These are phyloP conservation scores for Croton laevigatus DNA, from an alignment of 441 rosid species.

Conservation along the genomic window DNA sequence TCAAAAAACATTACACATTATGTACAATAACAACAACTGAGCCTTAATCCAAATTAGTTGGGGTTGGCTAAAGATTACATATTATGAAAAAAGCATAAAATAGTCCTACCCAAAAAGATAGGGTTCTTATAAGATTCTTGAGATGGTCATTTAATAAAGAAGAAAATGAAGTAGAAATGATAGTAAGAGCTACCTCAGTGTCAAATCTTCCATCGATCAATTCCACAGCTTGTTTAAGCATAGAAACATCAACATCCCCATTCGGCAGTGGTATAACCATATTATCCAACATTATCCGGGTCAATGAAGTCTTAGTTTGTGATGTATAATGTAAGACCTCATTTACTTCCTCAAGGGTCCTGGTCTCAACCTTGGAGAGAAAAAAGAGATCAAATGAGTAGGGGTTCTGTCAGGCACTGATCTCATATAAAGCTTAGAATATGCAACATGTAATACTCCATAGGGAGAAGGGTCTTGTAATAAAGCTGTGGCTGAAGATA, in stretches of 20 bases:
- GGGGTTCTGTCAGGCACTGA: not conserved
- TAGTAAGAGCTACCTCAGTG: conserved; percentile 56
- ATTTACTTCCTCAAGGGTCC: conserved; percentile 77
- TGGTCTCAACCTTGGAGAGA: conserved; percentile 71
- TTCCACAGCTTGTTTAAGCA: conserved; percentile 78
- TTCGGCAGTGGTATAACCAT: conserved; percentile 84
- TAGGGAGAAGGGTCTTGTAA: no score
- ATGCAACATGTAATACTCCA: not conserved
- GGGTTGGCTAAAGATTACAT: no score
- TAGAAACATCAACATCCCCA: conserved; percentile 79
- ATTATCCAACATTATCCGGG: conserved; percentile 91
- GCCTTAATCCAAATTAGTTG: no score
- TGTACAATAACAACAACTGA: no score
- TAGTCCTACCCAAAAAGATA: not conserved
- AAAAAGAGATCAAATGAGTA: conserved; percentile 2
- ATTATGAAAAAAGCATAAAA: not conserved
- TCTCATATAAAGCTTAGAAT: not conserved
- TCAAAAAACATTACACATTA: not conserved
- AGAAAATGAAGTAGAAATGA: not conserved
- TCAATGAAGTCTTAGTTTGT: conserved; percentile 51
- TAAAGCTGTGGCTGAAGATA: not conserved
- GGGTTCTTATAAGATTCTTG: not conserved
- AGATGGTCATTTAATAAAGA: not conserved
- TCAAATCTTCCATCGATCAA: conserved; percentile 69
- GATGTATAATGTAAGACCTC: conserved; percentile 64